phyloP scores from a whole-genome alignment of 1,284 basidiomycete species.

The Neolentinus lepideus region DNA sequence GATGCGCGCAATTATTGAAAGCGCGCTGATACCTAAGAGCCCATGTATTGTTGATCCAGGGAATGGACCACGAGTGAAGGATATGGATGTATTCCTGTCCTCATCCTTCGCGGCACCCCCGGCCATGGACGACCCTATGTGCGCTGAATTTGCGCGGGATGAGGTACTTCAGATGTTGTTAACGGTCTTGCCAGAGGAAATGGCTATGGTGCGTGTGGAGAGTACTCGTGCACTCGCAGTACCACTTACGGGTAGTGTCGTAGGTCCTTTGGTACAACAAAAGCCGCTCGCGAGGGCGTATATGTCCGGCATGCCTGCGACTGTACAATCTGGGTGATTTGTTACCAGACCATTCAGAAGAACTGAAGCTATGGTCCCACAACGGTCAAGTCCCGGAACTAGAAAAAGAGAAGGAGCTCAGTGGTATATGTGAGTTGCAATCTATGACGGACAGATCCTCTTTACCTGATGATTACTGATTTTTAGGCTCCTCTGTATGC shows the following conservation, averaged over 20 bases:
- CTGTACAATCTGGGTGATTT: slow-evolving; percentile 62
- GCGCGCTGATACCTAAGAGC: slow-evolving; percentile 20
- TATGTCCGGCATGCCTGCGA: slow-evolving; percentile 71
- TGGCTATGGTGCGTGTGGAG: slow-evolving; percentile 45
- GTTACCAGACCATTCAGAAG: slow-evolving; percentile 40
- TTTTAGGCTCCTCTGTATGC: slow-evolving; percentile 65
- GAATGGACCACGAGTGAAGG: slow-evolving; percentile 65
- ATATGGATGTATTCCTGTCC: slow-evolving; percentile 49
- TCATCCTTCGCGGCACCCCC: slow-evolving; percentile 61
- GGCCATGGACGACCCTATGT: slow-evolving; percentile 51
- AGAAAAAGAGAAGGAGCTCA: slow-evolving; percentile 57
- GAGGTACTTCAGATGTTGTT: slow-evolving; percentile 67
- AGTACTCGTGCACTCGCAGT: not conserved
- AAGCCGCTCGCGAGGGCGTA: slow-evolving; percentile 53
- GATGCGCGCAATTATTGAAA: slow-evolving; percentile 11
- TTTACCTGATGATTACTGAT: not conserved
- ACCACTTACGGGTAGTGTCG: not conserved
- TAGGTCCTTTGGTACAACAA: slow-evolving; percentile 84
- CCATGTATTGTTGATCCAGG: slow-evolving; percentile 71
- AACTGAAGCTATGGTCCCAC: slow-evolving; percentile 14
- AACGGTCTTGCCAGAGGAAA: slow-evolving; percentile 62
- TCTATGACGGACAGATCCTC: slow-evolving; percentile 2
- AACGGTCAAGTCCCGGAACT: slow-evolving; percentile 30
- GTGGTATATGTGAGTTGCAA: slow-evolving; percentile 60
- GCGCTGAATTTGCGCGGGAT: slow-evolving; percentile 65